A percentile compares a stretch with the other conserved stretches of the same genome.
These are phyloP conservation scores for Pleurotus giganteus DNA, from an alignment of 768 basidiomycete genomes.

Conservation along the genomic window DNA sequence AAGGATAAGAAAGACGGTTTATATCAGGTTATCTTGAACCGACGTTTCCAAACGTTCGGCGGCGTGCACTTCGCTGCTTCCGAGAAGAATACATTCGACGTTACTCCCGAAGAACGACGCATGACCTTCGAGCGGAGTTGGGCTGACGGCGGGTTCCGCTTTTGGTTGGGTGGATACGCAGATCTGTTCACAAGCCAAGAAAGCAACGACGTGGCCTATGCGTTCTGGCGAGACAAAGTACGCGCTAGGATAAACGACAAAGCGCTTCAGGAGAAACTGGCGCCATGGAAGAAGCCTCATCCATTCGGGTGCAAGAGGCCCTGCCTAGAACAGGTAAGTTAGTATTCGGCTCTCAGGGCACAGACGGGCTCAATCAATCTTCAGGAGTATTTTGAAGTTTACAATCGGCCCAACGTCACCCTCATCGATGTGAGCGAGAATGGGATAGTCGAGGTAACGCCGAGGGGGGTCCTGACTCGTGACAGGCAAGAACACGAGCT, in stretches of 20 bases:
- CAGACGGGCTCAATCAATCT: not conserved
- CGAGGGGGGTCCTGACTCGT: constrained; percentile 12
- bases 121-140: constrained; percentile 20
- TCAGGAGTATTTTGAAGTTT: constrained; percentile 11
- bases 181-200: constrained; percentile 16
- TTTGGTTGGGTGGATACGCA: constrained; percentile 15
- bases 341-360: too few species aligned
- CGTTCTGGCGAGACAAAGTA: constrained; percentile 24
- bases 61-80: constrained; percentile 16
- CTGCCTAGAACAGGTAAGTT: constrained; percentile 16
- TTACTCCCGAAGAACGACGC: constrained; percentile 20
- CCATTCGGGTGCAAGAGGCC: constrained; percentile 25
- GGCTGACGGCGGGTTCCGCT: constrained; percentile 20
- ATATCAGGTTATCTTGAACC: constrained; percentile 18
- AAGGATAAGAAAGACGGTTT: constrained; percentile 16
- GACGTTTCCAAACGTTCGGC: constrained; percentile 18
- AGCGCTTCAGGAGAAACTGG: constrained; percentile 22
- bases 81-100: constrained; percentile 12
- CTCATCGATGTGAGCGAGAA: constrained; percentile 16
- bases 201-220: constrained; percentile 21
- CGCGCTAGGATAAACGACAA: constrained; percentile 16
- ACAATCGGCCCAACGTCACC: constrained; percentile 14
- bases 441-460: constrained; percentile 14
- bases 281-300: constrained; percentile 19
- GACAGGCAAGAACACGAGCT: constrained; percentile 14